phyloP scores from a whole-genome alignment of 2,329 filamentous ascomycete species.

The Xylariaceae sp. region DNA sequence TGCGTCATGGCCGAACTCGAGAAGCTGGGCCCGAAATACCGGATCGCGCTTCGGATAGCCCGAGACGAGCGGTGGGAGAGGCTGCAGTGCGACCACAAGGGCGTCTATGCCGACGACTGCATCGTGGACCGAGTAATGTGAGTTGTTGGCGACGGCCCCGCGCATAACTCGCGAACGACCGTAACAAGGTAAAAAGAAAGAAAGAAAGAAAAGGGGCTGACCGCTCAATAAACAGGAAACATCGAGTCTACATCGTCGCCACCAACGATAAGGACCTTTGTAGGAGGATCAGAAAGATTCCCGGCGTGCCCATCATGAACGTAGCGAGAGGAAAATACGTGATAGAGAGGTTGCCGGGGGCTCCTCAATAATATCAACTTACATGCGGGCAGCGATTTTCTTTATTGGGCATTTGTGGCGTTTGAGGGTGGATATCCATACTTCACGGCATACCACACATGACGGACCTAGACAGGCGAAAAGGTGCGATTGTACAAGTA shows the following conservation, averaged over 20 bases:
- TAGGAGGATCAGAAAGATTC: slow-evolving; percentile 78
- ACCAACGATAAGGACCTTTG: slow-evolving; percentile 76
- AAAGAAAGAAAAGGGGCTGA: background rate
- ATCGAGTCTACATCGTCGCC: slow-evolving; percentile 75
- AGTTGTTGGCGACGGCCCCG: slow-evolving; percentile 9
- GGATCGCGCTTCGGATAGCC: slow-evolving; percentile 79
- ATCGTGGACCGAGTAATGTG: slow-evolving; percentile 35
- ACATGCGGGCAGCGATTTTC: slow-evolving; percentile 1
- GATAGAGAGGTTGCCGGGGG: slow-evolving; percentile 87
- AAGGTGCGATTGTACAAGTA: background rate
- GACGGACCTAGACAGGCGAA: slow-evolving; percentile 7
- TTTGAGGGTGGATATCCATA: slow-evolving; percentile 6
- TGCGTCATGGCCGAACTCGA: slow-evolving; percentile 86
- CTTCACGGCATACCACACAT: slow-evolving; percentile 13
- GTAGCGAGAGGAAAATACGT: slow-evolving; percentile 90
- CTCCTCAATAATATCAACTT: slow-evolving; percentile 58
- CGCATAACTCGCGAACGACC: no score
- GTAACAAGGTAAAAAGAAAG: slow-evolving; percentile 2
- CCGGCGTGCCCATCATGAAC: slow-evolving; percentile 72
- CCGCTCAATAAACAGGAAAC: slow-evolving; percentile 17
- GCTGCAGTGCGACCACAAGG: slow-evolving; percentile 83
- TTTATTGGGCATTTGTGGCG: slow-evolving; percentile 12
- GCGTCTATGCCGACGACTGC: slow-evolving; percentile 80
- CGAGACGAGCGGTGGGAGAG: slow-evolving; percentile 87
- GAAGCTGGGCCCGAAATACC: slow-evolving; percentile 86